Evolutionary conservation across 2,329 filamentous ascomycete genomes (phyloP).

Genomic region (Arthrinium phaeospermum): DNA sequence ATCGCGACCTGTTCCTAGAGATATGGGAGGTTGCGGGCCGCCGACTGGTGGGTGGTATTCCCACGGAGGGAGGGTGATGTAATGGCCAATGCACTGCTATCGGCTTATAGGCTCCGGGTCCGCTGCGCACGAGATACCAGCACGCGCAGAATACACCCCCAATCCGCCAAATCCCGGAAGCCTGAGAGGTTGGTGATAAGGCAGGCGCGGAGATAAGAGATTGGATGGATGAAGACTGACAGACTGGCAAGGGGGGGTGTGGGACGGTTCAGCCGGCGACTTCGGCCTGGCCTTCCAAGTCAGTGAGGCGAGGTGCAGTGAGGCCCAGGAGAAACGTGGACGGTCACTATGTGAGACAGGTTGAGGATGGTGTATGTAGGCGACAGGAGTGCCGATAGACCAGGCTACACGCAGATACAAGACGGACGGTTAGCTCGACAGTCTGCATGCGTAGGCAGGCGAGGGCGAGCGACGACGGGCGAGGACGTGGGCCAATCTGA

Average conservation of each 20-base stretch:
- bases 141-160: background rate
- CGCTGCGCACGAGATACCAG: constrained; percentile 12
- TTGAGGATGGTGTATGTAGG: background rate
- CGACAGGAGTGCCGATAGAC: background rate
- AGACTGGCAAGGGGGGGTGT: background rate
- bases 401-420: background rate
- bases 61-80: constrained; percentile 18
- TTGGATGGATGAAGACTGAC: background rate
- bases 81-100: constrained; percentile 1
- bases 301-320: background rate
- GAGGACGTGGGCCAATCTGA: constrained; percentile 1
- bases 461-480: background rate
- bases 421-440: background rate
- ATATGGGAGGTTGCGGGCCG: constrained; percentile 14
- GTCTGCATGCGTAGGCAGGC: background rate
- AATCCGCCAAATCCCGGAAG: background rate
- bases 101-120: background rate
- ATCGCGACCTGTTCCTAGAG: background rate
- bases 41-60: constrained; percentile 13
- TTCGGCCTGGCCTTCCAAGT: background rate
- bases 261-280: background rate
- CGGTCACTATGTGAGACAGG: background rate
- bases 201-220: constrained; percentile 14
- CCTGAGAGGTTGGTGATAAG: constrained; percentile 9
- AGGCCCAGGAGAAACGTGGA: background rate